Base-by-base conservation (phyloP, 148 eudicot species). In the Rhododendron simsii region DNA sequence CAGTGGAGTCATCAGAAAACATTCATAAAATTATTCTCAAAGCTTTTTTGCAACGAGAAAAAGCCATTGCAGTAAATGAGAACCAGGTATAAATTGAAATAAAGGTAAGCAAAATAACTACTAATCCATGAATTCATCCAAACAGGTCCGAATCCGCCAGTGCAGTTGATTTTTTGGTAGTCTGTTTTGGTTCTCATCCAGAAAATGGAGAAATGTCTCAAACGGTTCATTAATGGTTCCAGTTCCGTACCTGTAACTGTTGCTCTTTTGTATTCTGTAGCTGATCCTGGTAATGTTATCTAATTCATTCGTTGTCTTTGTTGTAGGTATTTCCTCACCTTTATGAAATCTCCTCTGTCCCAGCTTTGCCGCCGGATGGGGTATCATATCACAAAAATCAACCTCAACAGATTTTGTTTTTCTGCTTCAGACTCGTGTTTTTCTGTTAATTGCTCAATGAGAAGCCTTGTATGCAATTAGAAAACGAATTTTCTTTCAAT, bases 241-340 rank as follows among this genome's bases (percentile, higher is more conserved):
- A 65, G 28, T 65, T 65, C 73, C 11, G 13, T n/a, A n/a, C 39
- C 39, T 26, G 74, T 69, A 30, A 71, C 14, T 28, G 76, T n/a
- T 23, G 9, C 71, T n/a, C 71, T 26, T 63, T 63, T 6, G 71
- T 69, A 4, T 69, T 69, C 37, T 69, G 35, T 69, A 14, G 14
- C 44, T 10, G 44, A 35, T 74, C 78, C 78, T 74, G 76, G 3
- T 74, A 74, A 28, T 75, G 47, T 35, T 37, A 15, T 35, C 47
- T 75, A 37, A 75, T 37, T 6, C 47, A 5, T 44, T 14, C 1
- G 9, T 35, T 37, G 3, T 37, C n/a, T 11, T 15, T 75, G 47
- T 75, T 75, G 79, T 39, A 75, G 45, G 79, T 47, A 75, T 75
- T 39, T 35, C 79, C 23, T 75, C 47, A 75, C 79, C 79, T 75